Evolutionary conservation across 352 stramenopile genomes (phyloP), one percentile per base, ranked within the genome.

Genomic region (Pythium dissimile): DNA sequence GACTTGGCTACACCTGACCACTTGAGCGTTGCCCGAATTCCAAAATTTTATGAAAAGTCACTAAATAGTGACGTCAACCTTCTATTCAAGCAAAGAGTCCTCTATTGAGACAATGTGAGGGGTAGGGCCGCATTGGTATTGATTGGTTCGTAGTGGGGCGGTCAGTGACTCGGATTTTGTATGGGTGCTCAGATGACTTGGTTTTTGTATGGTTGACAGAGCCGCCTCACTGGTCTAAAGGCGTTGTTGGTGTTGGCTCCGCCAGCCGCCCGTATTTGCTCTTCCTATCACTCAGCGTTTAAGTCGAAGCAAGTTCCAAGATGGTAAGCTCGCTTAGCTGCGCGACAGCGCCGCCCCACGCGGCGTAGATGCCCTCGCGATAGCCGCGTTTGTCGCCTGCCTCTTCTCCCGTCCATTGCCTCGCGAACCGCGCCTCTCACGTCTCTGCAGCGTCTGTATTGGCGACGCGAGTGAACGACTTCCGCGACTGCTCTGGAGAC

Each of bases 281-380:
- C 80, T 88, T 90, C 80, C 78, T 89, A 88, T 79, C 74, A 80
- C 78, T 91, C 78, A 81, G 76, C 76, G 77, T 87, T 83, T 81
- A 87, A 91, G 78, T 91, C 78, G 62, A 80, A 86, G 81, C 80
- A 82, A 75, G 75, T 79, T 85, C 73, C 71, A 91, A 88, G 76
- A 91, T 91, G 80, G 80, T 91, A 89, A 73, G 78, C 50, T 21
- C 24, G 44, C 31, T n/a, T 46, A 7, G 12, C 15, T 28, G 18
- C 23, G 34, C 53, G 51, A 11, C 49, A 24, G 24, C 38, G 20
- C 54, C 35, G 38, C 31, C 21, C 11, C 39, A 34, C 26, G 42
- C 34, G 12, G 27, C 54, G 48, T 24, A 48, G 30, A 37, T 27
- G 3, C 28, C 9, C 35, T 35, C 30, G 45, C 8, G 13, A 32